Evolutionary conservation across 345 rosid species (phyloP).

Genomic region (Garcia nutans): DNA sequence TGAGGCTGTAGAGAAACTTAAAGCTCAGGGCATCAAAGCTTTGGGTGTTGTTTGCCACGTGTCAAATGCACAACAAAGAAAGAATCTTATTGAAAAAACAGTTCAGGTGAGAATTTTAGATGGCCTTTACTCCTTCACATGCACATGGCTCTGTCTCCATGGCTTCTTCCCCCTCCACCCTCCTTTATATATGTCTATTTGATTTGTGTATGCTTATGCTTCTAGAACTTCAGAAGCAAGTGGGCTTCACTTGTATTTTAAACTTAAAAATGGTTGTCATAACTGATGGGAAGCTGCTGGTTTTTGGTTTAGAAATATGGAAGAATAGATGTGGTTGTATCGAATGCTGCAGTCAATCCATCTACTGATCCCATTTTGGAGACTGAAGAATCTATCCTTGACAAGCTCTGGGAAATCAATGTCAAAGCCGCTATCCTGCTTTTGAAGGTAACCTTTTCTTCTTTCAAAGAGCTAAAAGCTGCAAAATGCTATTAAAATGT

Average conservation of each 20-base stretch:
- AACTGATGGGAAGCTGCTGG: background rate
- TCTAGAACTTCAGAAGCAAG: background rate
- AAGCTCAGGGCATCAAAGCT: conserved; percentile 61
- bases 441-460: conserved; percentile 44
- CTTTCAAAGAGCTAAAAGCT: too few relatives aligned
- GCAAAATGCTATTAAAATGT: too few relatives aligned
- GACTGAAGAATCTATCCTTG: conserved; percentile 62
- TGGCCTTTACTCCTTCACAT: background rate
- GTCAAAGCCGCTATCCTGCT: conserved; percentile 74
- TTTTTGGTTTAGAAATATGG: conserved; percentile 58
- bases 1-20: conserved; percentile 70
- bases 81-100: conserved; percentile 57
- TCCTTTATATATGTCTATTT: background rate
- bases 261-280: background rate
- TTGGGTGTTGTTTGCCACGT: conserved; percentile 89
- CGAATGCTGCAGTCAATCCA: conserved; percentile 88
- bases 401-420: conserved; percentile 88
- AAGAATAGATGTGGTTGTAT: conserved; percentile 69
- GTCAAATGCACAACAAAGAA: conserved; percentile 71
- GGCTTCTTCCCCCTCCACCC: background rate
- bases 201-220: background rate
- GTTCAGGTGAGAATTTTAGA: conserved; percentile 49
- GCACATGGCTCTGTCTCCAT: background rate
- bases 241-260: background rate
- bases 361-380: conserved; percentile 56